Conservation (phyloP, 306 rosid species). For the Castanea mollissima region DNA sequence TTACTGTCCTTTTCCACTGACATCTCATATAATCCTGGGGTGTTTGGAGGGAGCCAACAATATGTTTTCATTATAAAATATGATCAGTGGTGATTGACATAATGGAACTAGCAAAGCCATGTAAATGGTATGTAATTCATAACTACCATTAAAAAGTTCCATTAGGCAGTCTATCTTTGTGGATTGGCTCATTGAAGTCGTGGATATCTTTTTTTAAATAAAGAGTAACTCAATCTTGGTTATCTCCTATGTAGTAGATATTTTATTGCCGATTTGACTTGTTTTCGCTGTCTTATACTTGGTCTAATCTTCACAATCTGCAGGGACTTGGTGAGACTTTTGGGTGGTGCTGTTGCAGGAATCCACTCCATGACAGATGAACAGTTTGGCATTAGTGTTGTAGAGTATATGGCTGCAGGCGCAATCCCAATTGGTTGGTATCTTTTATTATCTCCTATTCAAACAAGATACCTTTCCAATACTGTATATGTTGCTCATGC, state of each 20-base stretch:
- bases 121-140: neutral
- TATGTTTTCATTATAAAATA: neutral
- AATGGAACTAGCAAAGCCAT: neutral
- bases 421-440: constrained; percentile 86
- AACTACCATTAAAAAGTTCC: neutral
- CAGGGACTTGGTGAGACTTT: constrained; percentile 77
- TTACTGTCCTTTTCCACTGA: neutral
- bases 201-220: neutral
- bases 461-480: neutral
- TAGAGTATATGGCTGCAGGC: constrained; percentile 96
- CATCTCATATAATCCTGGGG: neutral
- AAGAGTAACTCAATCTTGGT: neutral
- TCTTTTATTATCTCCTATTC: constrained; percentile 7
- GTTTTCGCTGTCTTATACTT: constrained; percentile 5
- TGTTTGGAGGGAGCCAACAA: neutral
- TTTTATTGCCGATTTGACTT: neutral
- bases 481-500: neutral
- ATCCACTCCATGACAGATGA: constrained; percentile 98
- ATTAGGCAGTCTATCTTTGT: neutral
- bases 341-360: constrained; percentile 76
- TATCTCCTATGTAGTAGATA: constrained; percentile 2
- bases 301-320: constrained; percentile 18
- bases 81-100: neutral
- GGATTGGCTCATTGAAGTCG: neutral
- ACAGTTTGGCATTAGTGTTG: constrained; percentile 91